Percentiles rank a stretch among this genome's conserved stretches.
Evolutionary conservation across 768 basidiomycete genomes (phyloP).

Genomic region (Pulveroboletus sp.): DNA sequence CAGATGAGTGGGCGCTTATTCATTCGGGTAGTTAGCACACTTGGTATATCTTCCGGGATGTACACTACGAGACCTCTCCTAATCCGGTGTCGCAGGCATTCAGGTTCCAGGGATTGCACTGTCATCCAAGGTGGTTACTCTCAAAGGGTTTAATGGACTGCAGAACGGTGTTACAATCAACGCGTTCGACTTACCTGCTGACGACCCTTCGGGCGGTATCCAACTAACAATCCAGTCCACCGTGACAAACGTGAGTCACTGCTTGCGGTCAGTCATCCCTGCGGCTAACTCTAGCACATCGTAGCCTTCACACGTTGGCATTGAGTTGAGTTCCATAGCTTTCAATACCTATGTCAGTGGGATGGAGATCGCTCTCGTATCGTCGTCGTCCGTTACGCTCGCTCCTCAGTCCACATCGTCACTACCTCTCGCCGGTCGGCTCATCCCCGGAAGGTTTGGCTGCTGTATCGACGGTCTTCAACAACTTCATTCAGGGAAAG

Average conservation of each 20-base stretch:
- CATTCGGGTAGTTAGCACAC: conserved; percentile 43
- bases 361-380: conserved; percentile 55
- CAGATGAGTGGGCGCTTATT: conserved; percentile 3
- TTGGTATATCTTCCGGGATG: conserved; percentile 37
- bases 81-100: conserved; percentile 39
- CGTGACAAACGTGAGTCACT: conserved; percentile 49
- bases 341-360: conserved; percentile 55
- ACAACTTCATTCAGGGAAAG: conserved; percentile 64
- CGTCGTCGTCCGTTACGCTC: conserved; percentile 48
- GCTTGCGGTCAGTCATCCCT: not conserved
- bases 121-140: conserved; percentile 50
- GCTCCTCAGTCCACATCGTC: conserved; percentile 48
- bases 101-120: conserved; percentile 52
- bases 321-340: conserved; percentile 53
- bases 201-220: conserved; percentile 71
- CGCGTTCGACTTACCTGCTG: conserved; percentile 62
- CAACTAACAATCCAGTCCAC: conserved; percentile 59
- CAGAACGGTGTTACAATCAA: conserved; percentile 58
- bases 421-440: conserved; percentile 55
- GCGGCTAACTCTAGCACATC: conserved; percentile 4
- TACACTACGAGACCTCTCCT: not conserved
- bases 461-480: conserved; percentile 61
- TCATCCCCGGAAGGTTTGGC: conserved; percentile 57
- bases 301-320: conserved; percentile 73
- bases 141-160: conserved; percentile 69